Percentiles rank a stretch among this genome's conserved stretches.
Evolutionary conservation across 2,329 filamentous ascomycete species (phyloP).

Genomic region (Hymenoscyphus occultus): DNA sequence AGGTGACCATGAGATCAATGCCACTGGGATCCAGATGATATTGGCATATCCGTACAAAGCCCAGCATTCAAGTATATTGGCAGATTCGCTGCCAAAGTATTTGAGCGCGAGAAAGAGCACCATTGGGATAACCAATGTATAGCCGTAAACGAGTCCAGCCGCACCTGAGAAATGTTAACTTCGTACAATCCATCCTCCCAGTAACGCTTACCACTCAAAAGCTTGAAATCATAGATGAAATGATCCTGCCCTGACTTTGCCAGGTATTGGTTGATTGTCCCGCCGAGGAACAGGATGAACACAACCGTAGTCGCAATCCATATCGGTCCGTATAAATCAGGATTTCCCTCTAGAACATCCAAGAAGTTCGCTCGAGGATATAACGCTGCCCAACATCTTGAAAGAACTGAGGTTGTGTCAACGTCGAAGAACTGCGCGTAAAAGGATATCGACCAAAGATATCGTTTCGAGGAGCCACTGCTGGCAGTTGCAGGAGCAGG

Average conservation of each 20-base stretch:
- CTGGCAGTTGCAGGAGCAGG: slow-evolving; percentile 56
- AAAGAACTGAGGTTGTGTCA: slow-evolving; percentile 84
- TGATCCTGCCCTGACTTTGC: slow-evolving; percentile 63
- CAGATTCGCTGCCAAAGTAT: slow-evolving; percentile 93
- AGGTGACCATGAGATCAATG: slow-evolving; percentile 85
- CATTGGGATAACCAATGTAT: slow-evolving; percentile 83
- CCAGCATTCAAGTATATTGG: slow-evolving; percentile 93
- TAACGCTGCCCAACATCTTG: slow-evolving; percentile 83
- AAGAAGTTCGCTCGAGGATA: slow-evolving; percentile 93
- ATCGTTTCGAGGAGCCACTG: slow-evolving; percentile 66
- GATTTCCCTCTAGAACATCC: slow-evolving; percentile 93
- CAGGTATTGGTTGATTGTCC: slow-evolving; percentile 90
- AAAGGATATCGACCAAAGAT: slow-evolving; percentile 88
- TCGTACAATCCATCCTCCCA: not conserved
- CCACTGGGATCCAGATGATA: slow-evolving; percentile 94
- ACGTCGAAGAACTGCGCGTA: slow-evolving; percentile 99
- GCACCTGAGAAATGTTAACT: slow-evolving; percentile 52
- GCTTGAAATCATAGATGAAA: slow-evolving; percentile 87
- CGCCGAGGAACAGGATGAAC: slow-evolving; percentile 89
- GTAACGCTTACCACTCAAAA: slow-evolving; percentile 67
- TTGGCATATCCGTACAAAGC: slow-evolving; percentile 95
- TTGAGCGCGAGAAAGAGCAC: slow-evolving; percentile 82
- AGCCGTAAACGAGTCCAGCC: slow-evolving; percentile 91
- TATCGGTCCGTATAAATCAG: slow-evolving; percentile 93
- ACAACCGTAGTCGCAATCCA: slow-evolving; percentile 99